These are phyloP conservation scores for Exophiala calicioides DNA, from an alignment of 2,329 filamentous ascomycete genomes.

Conservation along the genomic window DNA sequence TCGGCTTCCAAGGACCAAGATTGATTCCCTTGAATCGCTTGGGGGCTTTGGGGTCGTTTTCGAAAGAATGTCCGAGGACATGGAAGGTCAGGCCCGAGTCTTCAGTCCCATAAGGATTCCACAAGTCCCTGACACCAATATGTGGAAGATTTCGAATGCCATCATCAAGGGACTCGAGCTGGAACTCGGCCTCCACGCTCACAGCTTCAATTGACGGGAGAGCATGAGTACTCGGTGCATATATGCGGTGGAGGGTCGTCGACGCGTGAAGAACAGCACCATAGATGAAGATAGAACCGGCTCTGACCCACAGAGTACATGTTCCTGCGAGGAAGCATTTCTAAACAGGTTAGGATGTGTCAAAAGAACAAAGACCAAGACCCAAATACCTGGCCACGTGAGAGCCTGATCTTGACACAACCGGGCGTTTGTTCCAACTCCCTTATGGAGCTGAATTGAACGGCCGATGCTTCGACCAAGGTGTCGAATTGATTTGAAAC, in stretches of 20 bases:
- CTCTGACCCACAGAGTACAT: constrained; percentile 59
- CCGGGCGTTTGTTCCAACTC: constrained; percentile 24
- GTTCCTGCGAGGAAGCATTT: constrained; percentile 52
- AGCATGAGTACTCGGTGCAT: constrained; percentile 59
- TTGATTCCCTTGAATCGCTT: constrained; percentile 18
- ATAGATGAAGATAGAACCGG: constrained; percentile 58
- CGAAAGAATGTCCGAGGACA: constrained; percentile 25
- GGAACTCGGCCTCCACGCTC: constrained; percentile 22
- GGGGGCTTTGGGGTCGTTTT: constrained; percentile 14
- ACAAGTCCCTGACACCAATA: constrained; percentile 14
- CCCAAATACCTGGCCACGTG: constrained; percentile 23
- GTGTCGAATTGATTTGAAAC: constrained; percentile 25
- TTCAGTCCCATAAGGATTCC: constrained; percentile 11
- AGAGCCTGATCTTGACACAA: constrained; percentile 26
- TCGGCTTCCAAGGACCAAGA: constrained; percentile 13
- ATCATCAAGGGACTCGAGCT: constrained; percentile 18
- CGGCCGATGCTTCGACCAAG: constrained; percentile 22
- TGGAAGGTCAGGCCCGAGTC: constrained; percentile 14
- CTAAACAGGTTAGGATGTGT: constrained; percentile 32
- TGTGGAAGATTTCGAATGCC: constrained; percentile 18
- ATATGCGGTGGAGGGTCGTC: constrained; percentile 48
- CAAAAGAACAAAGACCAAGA: neutral
- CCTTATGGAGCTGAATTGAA: constrained; percentile 24
- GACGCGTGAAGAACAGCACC: constrained; percentile 58
- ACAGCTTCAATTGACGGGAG: constrained; percentile 52